phyloP scores from a whole-genome alignment of 2,329 filamentous ascomycete species.

The Aschersonia sp. region DNA sequence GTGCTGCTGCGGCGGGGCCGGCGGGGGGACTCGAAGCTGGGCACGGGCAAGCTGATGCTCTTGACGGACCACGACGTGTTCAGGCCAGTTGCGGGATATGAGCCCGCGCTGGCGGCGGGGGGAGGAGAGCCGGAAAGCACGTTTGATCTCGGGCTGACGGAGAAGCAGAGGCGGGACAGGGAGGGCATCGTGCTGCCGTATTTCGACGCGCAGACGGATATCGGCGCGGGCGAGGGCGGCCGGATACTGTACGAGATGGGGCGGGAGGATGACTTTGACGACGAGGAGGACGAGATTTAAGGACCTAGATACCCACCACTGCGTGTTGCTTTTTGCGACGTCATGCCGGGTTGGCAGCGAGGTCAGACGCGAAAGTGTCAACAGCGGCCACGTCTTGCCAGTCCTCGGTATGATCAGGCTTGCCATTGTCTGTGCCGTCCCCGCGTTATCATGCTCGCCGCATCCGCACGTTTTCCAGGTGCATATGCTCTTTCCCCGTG shows the following conservation, averaged over 20 bases:
- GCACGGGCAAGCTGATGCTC: conserved; percentile 32
- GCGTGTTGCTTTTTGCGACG: no score
- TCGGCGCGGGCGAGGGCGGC: conserved; percentile 69
- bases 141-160: conserved; percentile 76
- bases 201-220: conserved; percentile 83
- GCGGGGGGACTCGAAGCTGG: conserved; percentile 3
- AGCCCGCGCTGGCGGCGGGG: conserved; percentile 22
- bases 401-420: no score
- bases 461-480: no score
- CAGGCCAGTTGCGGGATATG: conserved; percentile 20
- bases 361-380: no score
- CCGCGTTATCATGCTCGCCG: no score
- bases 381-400: no score
- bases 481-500: no score
- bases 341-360: no score
- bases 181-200: conserved; percentile 89
- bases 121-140: conserved; percentile 55
- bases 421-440: no score
- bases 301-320: no score
- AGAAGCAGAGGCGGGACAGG: conserved; percentile 74
- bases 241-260: conserved; percentile 96
- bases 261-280: conserved; percentile 89
- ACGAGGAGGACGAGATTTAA: conserved; percentile 83
- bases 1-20: conserved; percentile 22
- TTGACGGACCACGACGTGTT: conserved; percentile 68